phyloP scores from a whole-genome alignment of 129 eudicot genomes.

The Centrapalus pauciflorus region DNA sequence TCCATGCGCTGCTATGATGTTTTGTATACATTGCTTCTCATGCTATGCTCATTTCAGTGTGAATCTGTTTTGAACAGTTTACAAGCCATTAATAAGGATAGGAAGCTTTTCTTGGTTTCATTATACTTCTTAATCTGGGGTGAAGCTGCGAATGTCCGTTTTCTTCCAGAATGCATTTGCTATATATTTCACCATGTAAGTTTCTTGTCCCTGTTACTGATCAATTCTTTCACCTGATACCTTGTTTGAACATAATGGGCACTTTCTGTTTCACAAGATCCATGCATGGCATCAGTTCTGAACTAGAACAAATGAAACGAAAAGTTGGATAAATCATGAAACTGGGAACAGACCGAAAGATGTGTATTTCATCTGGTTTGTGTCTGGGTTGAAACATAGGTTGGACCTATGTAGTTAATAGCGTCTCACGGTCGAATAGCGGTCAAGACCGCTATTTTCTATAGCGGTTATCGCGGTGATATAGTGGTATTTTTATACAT shows the following conservation, averaged over 20 bases:
- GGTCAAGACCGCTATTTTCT: too few relatives aligned
- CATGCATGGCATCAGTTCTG: too few relatives aligned
- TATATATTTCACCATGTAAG: slow-evolving; percentile 93
- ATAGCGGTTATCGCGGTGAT: too few relatives aligned
- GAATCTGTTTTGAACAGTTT: slow-evolving; percentile 41
- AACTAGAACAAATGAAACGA: too few relatives aligned
- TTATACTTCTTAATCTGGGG: slow-evolving; percentile 93
- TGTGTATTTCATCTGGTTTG: too few relatives aligned
- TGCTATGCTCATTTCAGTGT: slow-evolving; percentile 9
- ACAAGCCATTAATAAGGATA: slow-evolving; percentile 87
- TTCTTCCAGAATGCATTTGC: slow-evolving; percentile 99
- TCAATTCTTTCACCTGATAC: not conserved
- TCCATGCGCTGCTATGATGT: slow-evolving; percentile 15
- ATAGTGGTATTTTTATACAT: too few relatives aligned
- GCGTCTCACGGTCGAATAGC: too few relatives aligned
- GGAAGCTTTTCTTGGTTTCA: slow-evolving; percentile 83
- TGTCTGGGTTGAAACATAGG: too few relatives aligned
- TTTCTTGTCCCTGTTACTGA: slow-evolving; percentile 15
- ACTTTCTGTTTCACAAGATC: too few relatives aligned
- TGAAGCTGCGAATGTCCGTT: slow-evolving; percentile 99
- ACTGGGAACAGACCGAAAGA: too few relatives aligned
- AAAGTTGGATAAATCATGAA: too few relatives aligned
- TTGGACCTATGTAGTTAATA: too few relatives aligned
- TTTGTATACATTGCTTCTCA: not conserved
- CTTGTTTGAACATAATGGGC: not conserved